A percentile compares a stretch with the other conserved stretches of the same genome.
Conservation (phyloP, 371 early-diverging fungal genomes). For the Apophysomyces trapeziformis region DNA sequence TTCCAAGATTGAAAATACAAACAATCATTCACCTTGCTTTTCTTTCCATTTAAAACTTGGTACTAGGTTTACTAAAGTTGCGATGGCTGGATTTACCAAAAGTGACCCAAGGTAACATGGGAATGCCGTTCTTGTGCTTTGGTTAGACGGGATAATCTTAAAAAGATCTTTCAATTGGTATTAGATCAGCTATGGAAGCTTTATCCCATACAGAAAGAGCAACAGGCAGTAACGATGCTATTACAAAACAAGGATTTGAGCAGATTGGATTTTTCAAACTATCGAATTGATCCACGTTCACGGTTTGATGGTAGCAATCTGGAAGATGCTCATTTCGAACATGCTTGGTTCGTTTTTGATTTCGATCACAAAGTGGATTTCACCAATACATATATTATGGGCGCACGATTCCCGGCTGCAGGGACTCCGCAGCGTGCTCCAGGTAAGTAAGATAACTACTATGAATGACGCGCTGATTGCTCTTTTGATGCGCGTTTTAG, state of each 20-base stretch:
- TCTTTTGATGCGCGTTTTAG: neutral
- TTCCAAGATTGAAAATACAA: neutral
- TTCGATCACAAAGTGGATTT: constrained; percentile 38
- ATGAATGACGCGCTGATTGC: neutral
- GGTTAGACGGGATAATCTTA: too few species aligned
- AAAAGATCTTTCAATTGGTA: neutral
- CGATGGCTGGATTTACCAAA: constrained; percentile 34
- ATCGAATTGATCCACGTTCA: constrained; percentile 43
- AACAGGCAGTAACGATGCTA: constrained; percentile 22
- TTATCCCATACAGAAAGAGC: constrained; percentile 27
- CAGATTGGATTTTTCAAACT: constrained; percentile 37
- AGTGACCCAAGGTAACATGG: constrained; percentile 37
- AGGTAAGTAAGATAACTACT: constrained; percentile 16
- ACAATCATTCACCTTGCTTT: neutral
- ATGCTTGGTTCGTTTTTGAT: constrained; percentile 40
- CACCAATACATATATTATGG: constrained; percentile 26
- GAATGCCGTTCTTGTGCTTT: too few species aligned
- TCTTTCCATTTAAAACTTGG: neutral
- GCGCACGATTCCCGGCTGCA: constrained; percentile 31
- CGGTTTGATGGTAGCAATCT: constrained; percentile 37
- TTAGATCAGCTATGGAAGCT: constrained; percentile 28
- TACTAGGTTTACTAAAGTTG: constrained; percentile 31
- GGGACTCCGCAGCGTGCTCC: constrained; percentile 27
- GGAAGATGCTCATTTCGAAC: constrained; percentile 31
- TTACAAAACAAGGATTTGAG: constrained; percentile 30